These are phyloP conservation scores for Flagelloscypha sp. DNA, from an alignment of 768 basidiomycete species.

Conservation along the genomic window DNA sequence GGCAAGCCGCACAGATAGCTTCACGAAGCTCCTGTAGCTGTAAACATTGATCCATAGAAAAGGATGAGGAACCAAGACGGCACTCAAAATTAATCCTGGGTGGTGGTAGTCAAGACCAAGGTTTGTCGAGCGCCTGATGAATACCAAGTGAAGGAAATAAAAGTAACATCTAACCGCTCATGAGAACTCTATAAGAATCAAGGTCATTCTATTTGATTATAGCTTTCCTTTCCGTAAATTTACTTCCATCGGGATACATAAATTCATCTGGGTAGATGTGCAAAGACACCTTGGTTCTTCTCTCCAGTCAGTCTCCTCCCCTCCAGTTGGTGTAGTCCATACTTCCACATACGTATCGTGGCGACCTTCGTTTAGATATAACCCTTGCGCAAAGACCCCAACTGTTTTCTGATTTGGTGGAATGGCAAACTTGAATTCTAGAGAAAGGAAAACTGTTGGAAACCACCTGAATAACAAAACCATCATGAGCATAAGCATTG, in stretches of 20 bases:
- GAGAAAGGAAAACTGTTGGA: slow-evolving; percentile 50
- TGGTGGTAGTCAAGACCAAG: too few species aligned
- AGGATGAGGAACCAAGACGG: too few species aligned
- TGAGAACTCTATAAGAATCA: too few species aligned
- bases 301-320: slow-evolving; percentile 40
- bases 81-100: too few species aligned
- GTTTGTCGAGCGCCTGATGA: too few species aligned
- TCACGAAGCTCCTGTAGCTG: too few species aligned
- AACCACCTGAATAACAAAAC: slow-evolving; percentile 38
- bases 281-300: slow-evolving; percentile 58
- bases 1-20: too few species aligned
- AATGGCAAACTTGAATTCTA: slow-evolving; percentile 59
- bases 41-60: too few species aligned
- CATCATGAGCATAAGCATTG: neutral
- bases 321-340: slow-evolving; percentile 56
- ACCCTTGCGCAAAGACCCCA: slow-evolving; percentile 44
- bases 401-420: slow-evolving; percentile 46
- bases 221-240: too few species aligned
- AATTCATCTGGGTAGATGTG: slow-evolving; percentile 52
- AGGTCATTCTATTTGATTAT: too few species aligned
- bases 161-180: too few species aligned
- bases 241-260: slow-evolving; percentile 29
- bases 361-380: slow-evolving; percentile 44
- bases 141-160: too few species aligned
- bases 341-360: slow-evolving; percentile 55